These are phyloP conservation scores for Wickerhamomyces bovis DNA, from an alignment of 805 yeast species.

Conservation along the genomic window DNA sequence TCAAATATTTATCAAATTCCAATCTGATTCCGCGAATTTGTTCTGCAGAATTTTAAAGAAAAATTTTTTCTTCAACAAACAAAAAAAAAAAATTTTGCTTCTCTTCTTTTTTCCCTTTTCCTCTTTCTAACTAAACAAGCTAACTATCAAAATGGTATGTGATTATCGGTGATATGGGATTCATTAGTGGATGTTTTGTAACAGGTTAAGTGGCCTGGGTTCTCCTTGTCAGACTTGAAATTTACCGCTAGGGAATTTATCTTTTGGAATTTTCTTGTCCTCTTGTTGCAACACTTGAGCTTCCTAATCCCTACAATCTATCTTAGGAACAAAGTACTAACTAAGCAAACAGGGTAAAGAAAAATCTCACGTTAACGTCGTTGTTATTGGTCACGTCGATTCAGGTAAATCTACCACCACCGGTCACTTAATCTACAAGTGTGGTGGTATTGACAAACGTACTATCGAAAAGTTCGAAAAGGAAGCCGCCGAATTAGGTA, in stretches of 20 bases:
- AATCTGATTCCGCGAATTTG: background rate
- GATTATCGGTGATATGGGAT: background rate
- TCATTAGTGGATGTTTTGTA: background rate
- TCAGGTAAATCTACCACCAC: conserved; percentile 98
- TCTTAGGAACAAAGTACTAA: background rate
- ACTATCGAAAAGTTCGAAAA: conserved; percentile 97
- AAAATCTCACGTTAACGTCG: conserved; percentile 98
- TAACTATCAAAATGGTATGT: background rate
- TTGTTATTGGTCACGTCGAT: conserved; percentile 99
- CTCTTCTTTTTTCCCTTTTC: conserved; percentile 1
- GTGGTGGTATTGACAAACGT: conserved; percentile 99
- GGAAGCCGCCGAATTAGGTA: conserved; percentile 97
- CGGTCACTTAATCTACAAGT: conserved; percentile 98
- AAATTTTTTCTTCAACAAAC: background rate
- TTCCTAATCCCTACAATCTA: background rate
- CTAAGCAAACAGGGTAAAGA: conserved; percentile 67
- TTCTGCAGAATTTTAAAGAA: background rate
- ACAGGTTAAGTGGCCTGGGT: background rate
- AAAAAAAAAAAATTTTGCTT: conserved; percentile 6
- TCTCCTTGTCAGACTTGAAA: no score
- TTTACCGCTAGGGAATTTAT: no score
- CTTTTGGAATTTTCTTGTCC: no score
- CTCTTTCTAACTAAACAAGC: background rate
- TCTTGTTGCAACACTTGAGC: no score
- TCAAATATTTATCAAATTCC: background rate